A percentile compares a stretch with the other conserved stretches of the same genome.
phyloP scores from a whole-genome alignment of 2,329 filamentous ascomycete species.

The Calonectria multiphialidica region DNA sequence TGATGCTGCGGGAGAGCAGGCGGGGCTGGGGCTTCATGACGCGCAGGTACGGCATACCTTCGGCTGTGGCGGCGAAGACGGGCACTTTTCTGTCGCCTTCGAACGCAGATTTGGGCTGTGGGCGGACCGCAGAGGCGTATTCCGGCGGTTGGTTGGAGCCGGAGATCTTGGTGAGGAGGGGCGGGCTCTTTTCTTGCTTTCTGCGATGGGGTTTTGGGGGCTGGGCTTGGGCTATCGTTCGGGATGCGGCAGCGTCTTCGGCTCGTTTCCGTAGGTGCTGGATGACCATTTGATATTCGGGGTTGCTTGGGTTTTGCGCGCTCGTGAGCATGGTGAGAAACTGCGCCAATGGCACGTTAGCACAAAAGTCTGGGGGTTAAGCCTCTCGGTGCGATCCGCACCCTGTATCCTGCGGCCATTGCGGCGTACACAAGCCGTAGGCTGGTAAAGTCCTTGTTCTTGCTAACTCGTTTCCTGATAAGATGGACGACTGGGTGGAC shows the following conservation, averaged over 20 bases:
- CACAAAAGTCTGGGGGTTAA: background rate
- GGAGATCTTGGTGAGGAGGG: constrained; percentile 51
- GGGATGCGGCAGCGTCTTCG: constrained; percentile 36
- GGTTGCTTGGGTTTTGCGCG: constrained; percentile 51
- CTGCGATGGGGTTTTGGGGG: constrained; percentile 25
- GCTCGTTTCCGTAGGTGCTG: constrained; percentile 52
- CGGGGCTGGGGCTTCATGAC: constrained; percentile 74
- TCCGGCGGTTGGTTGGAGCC: constrained; percentile 52
- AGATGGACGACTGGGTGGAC: constrained; percentile 65
- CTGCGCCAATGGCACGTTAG: constrained; percentile 34
- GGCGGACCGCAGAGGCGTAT: constrained; percentile 61
- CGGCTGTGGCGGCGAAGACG: constrained; percentile 63
- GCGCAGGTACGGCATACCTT: constrained; percentile 73
- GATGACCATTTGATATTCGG: constrained; percentile 57
- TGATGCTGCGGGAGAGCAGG: constrained; percentile 69
- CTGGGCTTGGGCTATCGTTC: constrained; percentile 28
- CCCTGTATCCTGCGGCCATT: constrained; percentile 77
- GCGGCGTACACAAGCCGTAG: constrained; percentile 70
- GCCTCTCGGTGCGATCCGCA: constrained; percentile 39
- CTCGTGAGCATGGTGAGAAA: constrained; percentile 57
- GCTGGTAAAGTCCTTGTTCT: constrained; percentile 70
- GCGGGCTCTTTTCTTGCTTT: constrained; percentile 17
- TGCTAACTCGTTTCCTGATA: constrained; percentile 72
- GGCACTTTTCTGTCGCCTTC: constrained; percentile 62
- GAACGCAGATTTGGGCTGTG: constrained; percentile 62